Evolutionary conservation across 1,284 basidiomycete species (phyloP).

Genomic region (Ceratobasidium theobromae): DNA sequence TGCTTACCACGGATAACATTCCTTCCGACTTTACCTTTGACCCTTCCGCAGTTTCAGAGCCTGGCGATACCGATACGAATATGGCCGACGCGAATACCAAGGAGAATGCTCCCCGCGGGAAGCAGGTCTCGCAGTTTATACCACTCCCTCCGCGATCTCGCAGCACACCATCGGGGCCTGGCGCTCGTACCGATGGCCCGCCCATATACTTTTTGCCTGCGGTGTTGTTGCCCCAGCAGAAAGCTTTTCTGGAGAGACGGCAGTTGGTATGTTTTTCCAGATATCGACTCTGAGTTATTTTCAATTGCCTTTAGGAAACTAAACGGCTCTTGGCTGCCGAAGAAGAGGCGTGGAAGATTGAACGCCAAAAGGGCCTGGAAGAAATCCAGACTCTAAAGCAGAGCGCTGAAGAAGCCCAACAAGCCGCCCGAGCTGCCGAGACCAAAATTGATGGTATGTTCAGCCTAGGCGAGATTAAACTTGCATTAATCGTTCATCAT

Average conservation of each 20-base stretch:
- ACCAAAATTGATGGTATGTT: neutral
- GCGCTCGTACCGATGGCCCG: slow-evolving; percentile 56
- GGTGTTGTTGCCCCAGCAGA: slow-evolving; percentile 66
- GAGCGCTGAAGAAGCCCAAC: slow-evolving; percentile 56
- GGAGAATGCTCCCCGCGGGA: slow-evolving; percentile 25
- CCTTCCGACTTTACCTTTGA: slow-evolving; percentile 40
- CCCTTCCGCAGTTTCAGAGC: slow-evolving; percentile 32
- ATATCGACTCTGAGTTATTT: neutral
- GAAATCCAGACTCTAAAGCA: slow-evolving; percentile 64
- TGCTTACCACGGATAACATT: slow-evolving; percentile 70
- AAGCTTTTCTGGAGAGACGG: slow-evolving; percentile 61
- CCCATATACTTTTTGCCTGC: slow-evolving; percentile 75
- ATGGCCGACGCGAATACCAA: slow-evolving; percentile 15
- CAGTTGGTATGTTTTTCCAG: slow-evolving; percentile 57
- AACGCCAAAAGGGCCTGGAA: slow-evolving; percentile 58
- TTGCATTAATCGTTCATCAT: neutral
- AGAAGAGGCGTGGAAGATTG: slow-evolving; percentile 62
- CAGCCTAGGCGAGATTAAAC: neutral
- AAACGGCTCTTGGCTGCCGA: slow-evolving; percentile 53
- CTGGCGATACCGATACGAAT: slow-evolving; percentile 41
- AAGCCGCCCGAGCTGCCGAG: slow-evolving; percentile 4
- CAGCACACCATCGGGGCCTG: slow-evolving; percentile 52
- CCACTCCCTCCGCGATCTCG: slow-evolving; percentile 46
- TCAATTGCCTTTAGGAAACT: slow-evolving; percentile 49
- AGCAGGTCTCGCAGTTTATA: slow-evolving; percentile 14